Conservation (phyloP, 2,329 filamentous ascomycete species). For the Calonectria fujianensis region DNA sequence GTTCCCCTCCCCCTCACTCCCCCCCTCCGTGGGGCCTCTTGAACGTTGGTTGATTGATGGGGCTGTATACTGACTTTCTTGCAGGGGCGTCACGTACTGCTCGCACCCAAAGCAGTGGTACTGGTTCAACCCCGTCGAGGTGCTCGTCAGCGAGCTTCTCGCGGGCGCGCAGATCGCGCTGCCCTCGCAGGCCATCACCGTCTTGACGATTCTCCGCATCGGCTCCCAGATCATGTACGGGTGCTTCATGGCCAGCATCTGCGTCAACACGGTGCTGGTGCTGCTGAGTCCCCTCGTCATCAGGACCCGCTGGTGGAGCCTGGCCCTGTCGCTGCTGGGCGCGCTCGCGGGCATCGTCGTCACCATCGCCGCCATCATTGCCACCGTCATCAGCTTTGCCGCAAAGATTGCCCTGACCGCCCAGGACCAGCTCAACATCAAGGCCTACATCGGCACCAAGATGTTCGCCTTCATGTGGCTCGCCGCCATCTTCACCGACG, state of each 20-base stretch:
- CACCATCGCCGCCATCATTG: slow-evolving; percentile 82
- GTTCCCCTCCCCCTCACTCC: slow-evolving; percentile 46
- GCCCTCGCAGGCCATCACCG: slow-evolving; percentile 82
- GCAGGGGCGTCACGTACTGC: slow-evolving; percentile 83
- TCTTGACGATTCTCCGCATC: slow-evolving; percentile 83
- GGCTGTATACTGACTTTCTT: slow-evolving; percentile 59
- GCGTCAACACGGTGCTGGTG: slow-evolving; percentile 83
- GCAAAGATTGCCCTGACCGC: slow-evolving; percentile 85
- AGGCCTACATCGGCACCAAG: slow-evolving; percentile 78
- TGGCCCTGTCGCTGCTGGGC: slow-evolving; percentile 80
- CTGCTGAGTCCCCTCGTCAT: slow-evolving; percentile 77
- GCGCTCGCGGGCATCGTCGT: slow-evolving; percentile 81
- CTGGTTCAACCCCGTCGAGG: slow-evolving; percentile 93
- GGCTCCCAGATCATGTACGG: slow-evolving; percentile 92
- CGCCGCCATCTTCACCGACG: slow-evolving; percentile 77
- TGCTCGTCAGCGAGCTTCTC: slow-evolving; percentile 87
- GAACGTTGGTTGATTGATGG: neutral
- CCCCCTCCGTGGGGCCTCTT: neutral
- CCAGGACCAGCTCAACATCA: slow-evolving; percentile 85
- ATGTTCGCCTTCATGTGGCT: slow-evolving; percentile 97
- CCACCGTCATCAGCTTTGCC: slow-evolving; percentile 88
- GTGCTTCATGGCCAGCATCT: slow-evolving; percentile 84
- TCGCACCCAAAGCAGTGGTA: slow-evolving; percentile 82
- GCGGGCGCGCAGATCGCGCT: slow-evolving; percentile 88
- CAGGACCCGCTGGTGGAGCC: slow-evolving; percentile 76